Conservation (phyloP, 2,329 filamentous ascomycete species). For the Pseudogymnoascus sp. region DNA sequence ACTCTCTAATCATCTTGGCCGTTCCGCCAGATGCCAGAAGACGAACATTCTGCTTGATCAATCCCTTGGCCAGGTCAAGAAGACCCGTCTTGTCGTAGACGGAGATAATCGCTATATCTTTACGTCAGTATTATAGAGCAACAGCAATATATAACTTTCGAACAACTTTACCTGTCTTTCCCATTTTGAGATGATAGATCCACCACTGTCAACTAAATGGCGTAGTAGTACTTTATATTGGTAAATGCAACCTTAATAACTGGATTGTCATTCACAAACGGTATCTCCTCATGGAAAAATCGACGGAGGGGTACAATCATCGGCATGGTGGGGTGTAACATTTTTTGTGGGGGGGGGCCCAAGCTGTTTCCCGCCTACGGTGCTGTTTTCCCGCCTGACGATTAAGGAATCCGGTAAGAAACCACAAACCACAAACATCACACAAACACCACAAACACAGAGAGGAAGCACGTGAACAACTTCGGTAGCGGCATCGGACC, state of each 20-base stretch:
- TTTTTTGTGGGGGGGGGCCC: constrained; percentile 1
- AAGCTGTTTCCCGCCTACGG: not conserved
- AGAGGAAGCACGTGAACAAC: not conserved
- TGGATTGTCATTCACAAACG: constrained; percentile 9
- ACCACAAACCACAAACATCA: not conserved
- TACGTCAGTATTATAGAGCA: constrained; percentile 1
- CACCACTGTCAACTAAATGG: constrained; percentile 7
- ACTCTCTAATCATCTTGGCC: constrained; percentile 92
- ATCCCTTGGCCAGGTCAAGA: constrained; percentile 83
- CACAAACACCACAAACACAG: not conserved
- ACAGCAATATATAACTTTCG: not conserved
- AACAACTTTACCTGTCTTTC: constrained; percentile 10
- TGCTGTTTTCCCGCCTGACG: not conserved
- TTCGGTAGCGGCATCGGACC: not conserved
- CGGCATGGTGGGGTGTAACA: constrained; percentile 7
- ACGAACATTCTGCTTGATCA: constrained; percentile 81
- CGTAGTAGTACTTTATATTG: constrained; percentile 5
- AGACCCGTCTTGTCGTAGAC: constrained; percentile 98
- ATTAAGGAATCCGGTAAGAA: not conserved
- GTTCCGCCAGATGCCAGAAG: constrained; percentile 93
- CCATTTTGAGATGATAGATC: constrained; percentile 11
- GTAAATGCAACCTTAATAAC: constrained; percentile 8
- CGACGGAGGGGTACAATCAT: constrained; percentile 9
- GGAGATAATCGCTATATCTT: constrained; percentile 73
- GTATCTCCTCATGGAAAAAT: constrained; percentile 8